Conservation (phyloP, 306 rosid species). For the Vigna mungo region DNA sequence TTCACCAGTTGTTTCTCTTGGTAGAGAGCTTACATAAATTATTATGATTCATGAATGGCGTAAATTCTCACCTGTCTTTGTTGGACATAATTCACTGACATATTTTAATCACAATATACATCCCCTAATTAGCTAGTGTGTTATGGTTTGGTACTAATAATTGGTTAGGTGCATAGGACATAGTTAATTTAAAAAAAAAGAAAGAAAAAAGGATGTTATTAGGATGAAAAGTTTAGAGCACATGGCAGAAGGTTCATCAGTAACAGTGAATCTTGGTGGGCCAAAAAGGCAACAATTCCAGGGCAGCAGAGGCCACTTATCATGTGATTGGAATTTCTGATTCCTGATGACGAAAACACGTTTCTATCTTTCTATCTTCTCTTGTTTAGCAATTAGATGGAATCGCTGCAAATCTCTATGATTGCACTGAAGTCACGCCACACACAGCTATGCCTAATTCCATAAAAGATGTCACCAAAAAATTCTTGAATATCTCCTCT, state of each 20-base stretch:
- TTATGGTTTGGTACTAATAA: constrained; percentile 21
- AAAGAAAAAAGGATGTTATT: constrained; percentile 21
- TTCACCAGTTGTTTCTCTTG: constrained; percentile 18
- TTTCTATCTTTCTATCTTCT: constrained; percentile 23
- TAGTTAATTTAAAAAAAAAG: too few species aligned
- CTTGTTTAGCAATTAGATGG: background rate
- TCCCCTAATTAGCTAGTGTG: background rate
- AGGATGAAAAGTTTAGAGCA: constrained; percentile 37
- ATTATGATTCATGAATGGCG: background rate
- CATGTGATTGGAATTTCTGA: constrained; percentile 37
- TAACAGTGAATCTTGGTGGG: constrained; percentile 47
- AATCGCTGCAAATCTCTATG: constrained; percentile 50
- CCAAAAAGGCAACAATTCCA: constrained; percentile 42
- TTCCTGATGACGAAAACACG: constrained; percentile 26
- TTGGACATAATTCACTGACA: constrained; percentile 9
- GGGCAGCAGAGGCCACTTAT: constrained; percentile 52
- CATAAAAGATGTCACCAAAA: constrained; percentile 45
- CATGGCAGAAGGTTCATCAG: constrained; percentile 43
- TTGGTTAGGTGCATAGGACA: constrained; percentile 27
- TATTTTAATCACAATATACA: background rate
- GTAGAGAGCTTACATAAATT: background rate
- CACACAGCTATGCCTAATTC: constrained; percentile 32
- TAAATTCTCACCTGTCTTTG: constrained; percentile 16
- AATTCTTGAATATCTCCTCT: background rate
- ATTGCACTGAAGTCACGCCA: constrained; percentile 56